phyloP scores from a whole-genome alignment of 2,329 filamentous ascomycete species.

The Alternaria arbusti region DNA sequence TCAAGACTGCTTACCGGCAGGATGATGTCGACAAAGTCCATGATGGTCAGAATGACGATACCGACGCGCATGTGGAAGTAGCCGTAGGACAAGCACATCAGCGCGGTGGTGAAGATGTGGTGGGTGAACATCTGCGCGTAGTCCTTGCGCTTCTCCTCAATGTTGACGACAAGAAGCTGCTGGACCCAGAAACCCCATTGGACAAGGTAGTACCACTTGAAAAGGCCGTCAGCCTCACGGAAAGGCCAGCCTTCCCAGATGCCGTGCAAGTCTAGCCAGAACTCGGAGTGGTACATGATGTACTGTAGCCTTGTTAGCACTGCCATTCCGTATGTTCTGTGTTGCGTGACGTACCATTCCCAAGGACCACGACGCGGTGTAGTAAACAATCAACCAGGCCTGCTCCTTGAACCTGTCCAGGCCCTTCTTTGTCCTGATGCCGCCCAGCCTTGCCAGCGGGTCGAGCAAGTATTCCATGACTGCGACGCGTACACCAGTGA shows the following conservation, averaged over 20 bases:
- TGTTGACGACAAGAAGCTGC: conserved; percentile 91
- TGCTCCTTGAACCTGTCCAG: conserved; percentile 90
- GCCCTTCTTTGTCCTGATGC: conserved; percentile 77
- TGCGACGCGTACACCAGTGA: conserved; percentile 84
- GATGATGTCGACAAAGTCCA: conserved; percentile 91
- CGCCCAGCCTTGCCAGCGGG: conserved; percentile 74
- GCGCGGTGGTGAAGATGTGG: conserved; percentile 84
- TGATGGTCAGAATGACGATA: conserved; percentile 85
- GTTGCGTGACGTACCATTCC: conserved; percentile 69
- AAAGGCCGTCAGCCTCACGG: conserved; percentile 73
- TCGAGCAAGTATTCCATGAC: conserved; percentile 86
- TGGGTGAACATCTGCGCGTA: conserved; percentile 96
- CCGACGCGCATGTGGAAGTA: conserved; percentile 88
- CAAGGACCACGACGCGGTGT: conserved; percentile 78
- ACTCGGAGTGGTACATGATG: conserved; percentile 77
- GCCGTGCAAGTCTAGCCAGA: conserved; percentile 76
- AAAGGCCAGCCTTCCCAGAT: conserved; percentile 88
- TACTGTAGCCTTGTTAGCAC: conserved; percentile 62
- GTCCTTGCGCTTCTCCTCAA: conserved; percentile 93
- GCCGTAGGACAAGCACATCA: conserved; percentile 82
- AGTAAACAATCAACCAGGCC: conserved; percentile 88
- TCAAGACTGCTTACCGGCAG: conserved; percentile 67
- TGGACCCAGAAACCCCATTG: conserved; percentile 95
- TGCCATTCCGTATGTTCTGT: neutral
- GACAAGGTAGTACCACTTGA: conserved; percentile 88